These are phyloP conservation scores for Botrytis fabae DNA, from an alignment of 2,329 filamentous ascomycete genomes.

Conservation along the genomic window DNA sequence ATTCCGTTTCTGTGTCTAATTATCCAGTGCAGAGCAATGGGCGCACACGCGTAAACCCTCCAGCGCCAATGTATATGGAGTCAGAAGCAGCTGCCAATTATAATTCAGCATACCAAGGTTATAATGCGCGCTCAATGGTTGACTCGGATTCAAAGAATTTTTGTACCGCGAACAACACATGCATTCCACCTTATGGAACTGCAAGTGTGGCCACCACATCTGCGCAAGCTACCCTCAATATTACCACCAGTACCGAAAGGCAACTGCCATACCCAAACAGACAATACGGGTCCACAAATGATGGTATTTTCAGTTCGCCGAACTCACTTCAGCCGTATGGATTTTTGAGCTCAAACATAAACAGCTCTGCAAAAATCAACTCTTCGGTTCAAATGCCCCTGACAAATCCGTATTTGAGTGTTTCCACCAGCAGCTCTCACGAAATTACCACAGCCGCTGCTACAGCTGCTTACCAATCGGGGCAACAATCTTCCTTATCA, in stretches of 20 bases:
- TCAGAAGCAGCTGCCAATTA: slow-evolving; percentile 7
- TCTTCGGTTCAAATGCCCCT: slow-evolving; percentile 24
- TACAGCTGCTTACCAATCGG: slow-evolving; percentile 14
- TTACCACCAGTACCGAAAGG: not conserved
- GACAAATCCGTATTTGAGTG: slow-evolving; percentile 29
- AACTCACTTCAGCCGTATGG: slow-evolving; percentile 2
- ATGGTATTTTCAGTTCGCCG: slow-evolving; percentile 2
- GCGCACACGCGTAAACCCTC: slow-evolving; percentile 4
- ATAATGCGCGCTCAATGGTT: slow-evolving; percentile 10
- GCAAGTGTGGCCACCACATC: not conserved
- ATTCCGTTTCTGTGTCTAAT: slow-evolving; percentile 17
- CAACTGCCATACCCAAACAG: slow-evolving; percentile 15
- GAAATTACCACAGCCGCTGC: slow-evolving; percentile 27
- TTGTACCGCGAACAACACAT: not conserved
- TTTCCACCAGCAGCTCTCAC: slow-evolving; percentile 35
- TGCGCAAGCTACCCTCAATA: not conserved
- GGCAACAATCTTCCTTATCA: not conserved
- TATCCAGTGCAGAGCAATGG: slow-evolving; percentile 11
- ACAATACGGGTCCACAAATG: slow-evolving; percentile 17
- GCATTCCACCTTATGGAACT: not conserved
- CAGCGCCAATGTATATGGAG: slow-evolving; percentile 10
- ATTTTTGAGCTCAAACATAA: slow-evolving; percentile 3
- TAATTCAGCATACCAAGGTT: slow-evolving; percentile 15
- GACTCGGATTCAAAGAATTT: slow-evolving; percentile 19
- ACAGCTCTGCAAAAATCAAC: slow-evolving; percentile 1